These are phyloP conservation scores for Auricularia sp. DNA, from an alignment of 768 basidiomycete genomes.

Conservation along the genomic window DNA sequence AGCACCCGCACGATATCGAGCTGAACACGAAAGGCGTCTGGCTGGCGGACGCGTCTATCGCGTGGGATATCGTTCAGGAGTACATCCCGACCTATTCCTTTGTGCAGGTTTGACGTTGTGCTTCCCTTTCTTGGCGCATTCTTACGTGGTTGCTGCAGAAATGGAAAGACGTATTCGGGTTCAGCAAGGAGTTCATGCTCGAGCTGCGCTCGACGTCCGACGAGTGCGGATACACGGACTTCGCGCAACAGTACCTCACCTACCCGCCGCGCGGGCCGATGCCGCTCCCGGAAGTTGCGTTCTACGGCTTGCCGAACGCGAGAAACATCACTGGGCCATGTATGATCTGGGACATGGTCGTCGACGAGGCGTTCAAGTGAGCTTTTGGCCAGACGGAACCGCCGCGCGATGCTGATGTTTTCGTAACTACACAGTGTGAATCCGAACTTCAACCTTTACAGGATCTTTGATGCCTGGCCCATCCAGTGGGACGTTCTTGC, in stretches of 20 bases:
- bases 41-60: slow-evolving; percentile 16
- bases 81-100: slow-evolving; percentile 15
- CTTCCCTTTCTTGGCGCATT: not conserved
- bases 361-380: not conserved
- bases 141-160: slow-evolving; percentile 16
- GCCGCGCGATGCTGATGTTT: slow-evolving; percentile 19
- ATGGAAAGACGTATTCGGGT: slow-evolving; percentile 37
- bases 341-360: not conserved
- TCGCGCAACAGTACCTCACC: slow-evolving; percentile 24
- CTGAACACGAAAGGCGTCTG: slow-evolving; percentile 15
- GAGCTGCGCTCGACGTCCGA: slow-evolving; percentile 29
- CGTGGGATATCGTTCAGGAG: slow-evolving; percentile 14
- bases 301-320: slow-evolving; percentile 15
- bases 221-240: slow-evolving; percentile 25
- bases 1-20: slow-evolving; percentile 13
- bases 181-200: slow-evolving; percentile 46
- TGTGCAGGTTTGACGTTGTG: slow-evolving; percentile 9
- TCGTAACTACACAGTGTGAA: slow-evolving; percentile 39
- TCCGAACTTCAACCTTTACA: slow-evolving; percentile 42
- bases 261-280: slow-evolving; percentile 26
- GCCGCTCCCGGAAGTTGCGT: slow-evolving; percentile 17
- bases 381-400: slow-evolving; percentile 1
- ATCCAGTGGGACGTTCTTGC: slow-evolving; percentile 21
- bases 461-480: slow-evolving; percentile 46
- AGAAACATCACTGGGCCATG: not conserved